Evolutionary conservation across 768 basidiomycete genomes (phyloP), one percentile per base, ranked within the genome.

Genomic region (Leucocoprinus sp.): DNA sequence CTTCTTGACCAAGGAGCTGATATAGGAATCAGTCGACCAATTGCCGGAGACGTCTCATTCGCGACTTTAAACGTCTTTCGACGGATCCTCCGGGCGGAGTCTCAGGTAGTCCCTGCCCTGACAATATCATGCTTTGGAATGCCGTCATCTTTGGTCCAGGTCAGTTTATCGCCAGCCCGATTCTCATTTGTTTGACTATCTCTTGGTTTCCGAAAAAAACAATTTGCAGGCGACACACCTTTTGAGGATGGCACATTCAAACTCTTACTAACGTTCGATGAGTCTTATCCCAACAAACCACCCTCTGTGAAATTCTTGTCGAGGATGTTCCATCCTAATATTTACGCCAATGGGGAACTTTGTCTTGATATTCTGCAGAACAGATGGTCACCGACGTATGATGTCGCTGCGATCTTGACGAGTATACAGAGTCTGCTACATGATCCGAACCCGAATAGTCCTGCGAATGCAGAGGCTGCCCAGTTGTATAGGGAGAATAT

Each of bases 61-160:
- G 96, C 48, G 96, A 99, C 67, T 98, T 99, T 69, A 98, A 96
- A 68, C 77, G 91, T 19, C 76, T 99, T 35, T 90, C 91, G 37
- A 83, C 82, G 18, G 96, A 98, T 60, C 93, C 95, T 3, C 96
- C 96, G 0, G 84, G 87, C 43, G 96, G 96, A 5, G 92, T 99
- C 54, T 93, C 91, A 3, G 96, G 95, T 11, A 93, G 91, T 57
- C 95, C 96, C 59, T 93, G 91, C 60, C 84, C 91, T 2, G 96
- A 98, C 61, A 98, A 98, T 62, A 96, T 99, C 64, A 96, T 98
- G 92, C 75, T 97, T 12, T 99, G 96, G 96, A 99, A 99, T 57
- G 96, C 96, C 1, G 96, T 99, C 47, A 99, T 99, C 52, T 98
- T 99, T 59, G 96, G 96, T 2, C 96, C 96, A 64, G 85, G 95